Conservation (phyloP, 345 rosid species). For the Laguncularia racemosa region DNA sequence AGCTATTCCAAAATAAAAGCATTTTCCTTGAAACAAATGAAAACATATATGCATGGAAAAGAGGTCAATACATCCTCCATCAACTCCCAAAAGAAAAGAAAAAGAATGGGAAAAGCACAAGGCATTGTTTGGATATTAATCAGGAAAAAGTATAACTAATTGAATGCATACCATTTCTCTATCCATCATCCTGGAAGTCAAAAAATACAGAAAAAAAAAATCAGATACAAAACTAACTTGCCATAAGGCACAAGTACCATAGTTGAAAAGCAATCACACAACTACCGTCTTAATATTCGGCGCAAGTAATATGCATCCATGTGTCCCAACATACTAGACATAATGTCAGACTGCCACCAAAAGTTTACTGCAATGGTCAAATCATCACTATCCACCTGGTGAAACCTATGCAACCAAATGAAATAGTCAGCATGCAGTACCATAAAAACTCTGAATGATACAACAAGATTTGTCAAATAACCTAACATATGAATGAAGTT, state of each 20-base stretch:
- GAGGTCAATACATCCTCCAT: no score
- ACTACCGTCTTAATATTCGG: conserved; percentile 61
- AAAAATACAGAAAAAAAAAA: conserved; percentile 9
- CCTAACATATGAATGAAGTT: no score
- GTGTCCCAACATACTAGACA: conserved; percentile 60
- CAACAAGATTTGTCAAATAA: no score
- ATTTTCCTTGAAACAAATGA: not conserved
- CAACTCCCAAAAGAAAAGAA: no score
- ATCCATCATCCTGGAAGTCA: conserved; percentile 55
- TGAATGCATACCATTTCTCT: conserved; percentile 68
- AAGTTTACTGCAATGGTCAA: conserved; percentile 78
- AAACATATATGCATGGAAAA: no score
- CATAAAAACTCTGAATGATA: no score
- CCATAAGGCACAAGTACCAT: no score
- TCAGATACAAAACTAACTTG: conserved; percentile 9
- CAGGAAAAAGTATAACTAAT: not conserved
- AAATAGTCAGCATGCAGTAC: not conserved
- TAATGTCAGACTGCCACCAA: conserved; percentile 78
- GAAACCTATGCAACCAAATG: conserved; percentile 56
- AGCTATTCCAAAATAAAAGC: not conserved
- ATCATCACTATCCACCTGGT: conserved; percentile 78
- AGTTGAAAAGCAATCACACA: no score
- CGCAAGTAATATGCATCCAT: conserved; percentile 90
- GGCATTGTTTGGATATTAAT: no score
- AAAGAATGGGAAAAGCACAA: no score